Conservation (phyloP, 1,139 yeast species). For the Pichia sp. region DNA sequence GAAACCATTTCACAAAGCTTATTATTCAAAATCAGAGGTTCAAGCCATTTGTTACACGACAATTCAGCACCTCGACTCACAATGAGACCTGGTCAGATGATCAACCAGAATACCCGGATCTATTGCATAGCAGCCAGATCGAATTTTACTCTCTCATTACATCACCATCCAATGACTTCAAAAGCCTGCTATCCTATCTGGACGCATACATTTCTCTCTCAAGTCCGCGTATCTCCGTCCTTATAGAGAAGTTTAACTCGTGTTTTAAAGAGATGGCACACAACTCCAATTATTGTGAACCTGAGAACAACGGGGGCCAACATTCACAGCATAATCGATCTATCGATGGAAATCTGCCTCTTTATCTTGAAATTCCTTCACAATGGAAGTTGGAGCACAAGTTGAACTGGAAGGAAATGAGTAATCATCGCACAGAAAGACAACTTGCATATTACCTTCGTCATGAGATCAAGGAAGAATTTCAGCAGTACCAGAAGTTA, state of each 20-base stretch:
- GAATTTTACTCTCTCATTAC: too few relatives aligned
- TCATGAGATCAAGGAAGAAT: constrained; percentile 11
- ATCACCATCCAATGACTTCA: constrained; percentile 9
- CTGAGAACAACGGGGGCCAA: background rate
- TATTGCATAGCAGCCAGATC: too few relatives aligned
- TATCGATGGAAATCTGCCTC: background rate
- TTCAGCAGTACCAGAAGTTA: constrained; percentile 2
- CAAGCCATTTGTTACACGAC: constrained; percentile 2
- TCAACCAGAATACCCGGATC: constrained; percentile 1
- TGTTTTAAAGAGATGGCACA: background rate
- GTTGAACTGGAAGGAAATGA: constrained; percentile 17
- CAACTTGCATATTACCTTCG: constrained; percentile 17
- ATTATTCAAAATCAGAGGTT: constrained; percentile 1
- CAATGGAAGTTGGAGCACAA: constrained; percentile 18
- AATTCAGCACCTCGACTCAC: too few relatives aligned
- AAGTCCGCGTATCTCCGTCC: constrained; percentile 9
- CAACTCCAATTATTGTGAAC: too few relatives aligned
- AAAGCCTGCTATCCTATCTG: constrained; percentile 2
- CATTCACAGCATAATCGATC: background rate
- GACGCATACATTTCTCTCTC: constrained; percentile 6
- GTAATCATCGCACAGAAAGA: constrained; percentile 10
- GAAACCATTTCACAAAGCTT: constrained; percentile 2
- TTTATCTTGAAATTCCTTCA: constrained; percentile 15
- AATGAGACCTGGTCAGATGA: too few relatives aligned
- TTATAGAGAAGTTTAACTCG: constrained; percentile 6